phyloP scores from a whole-genome alignment of 2,329 filamentous ascomycete species.

The Trichophyton benhamiae region DNA sequence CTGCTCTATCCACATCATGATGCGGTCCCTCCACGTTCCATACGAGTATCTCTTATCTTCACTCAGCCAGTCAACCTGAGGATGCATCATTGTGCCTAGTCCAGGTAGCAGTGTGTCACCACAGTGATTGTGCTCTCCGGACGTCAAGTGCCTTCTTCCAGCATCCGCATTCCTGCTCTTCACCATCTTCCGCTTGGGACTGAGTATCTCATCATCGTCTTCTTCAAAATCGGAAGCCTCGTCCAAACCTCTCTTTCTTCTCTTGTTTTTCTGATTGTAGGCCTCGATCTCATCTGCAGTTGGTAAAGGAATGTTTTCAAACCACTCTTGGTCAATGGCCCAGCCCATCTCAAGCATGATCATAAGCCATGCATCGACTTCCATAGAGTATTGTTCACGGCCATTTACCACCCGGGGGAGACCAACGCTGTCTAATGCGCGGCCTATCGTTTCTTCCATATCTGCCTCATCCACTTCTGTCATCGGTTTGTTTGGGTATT shows the following conservation, averaged over 20 bases:
- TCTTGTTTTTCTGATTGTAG: conserved; percentile 4
- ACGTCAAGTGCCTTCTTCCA: neutral
- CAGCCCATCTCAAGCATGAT: conserved; percentile 40
- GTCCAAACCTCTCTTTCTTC: conserved; percentile 5
- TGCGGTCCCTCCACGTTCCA: conserved; percentile 32
- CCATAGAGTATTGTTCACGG: conserved; percentile 15
- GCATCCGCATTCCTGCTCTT: conserved; percentile 11
- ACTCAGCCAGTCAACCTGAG: conserved; percentile 36
- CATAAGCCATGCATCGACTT: conserved; percentile 51
- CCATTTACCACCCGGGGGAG: neutral
- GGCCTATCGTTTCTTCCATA: neutral
- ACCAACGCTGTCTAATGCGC: neutral
- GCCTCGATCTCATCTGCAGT: conserved; percentile 6
- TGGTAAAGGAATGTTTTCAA: conserved; percentile 41
- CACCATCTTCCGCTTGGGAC: conserved; percentile 19
- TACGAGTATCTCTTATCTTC: conserved; percentile 33
- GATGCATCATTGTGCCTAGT: conserved; percentile 41
- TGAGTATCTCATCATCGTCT: conserved; percentile 21
- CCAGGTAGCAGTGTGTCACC: conserved; percentile 29
- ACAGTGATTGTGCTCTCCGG: neutral
- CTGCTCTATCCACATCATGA: conserved; percentile 28
- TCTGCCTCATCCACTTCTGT: neutral
- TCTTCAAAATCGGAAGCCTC: conserved; percentile 11
- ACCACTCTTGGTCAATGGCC: conserved; percentile 55
- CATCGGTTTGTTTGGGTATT: neutral